Evolutionary conservation across 2,329 filamentous ascomycete genomes (phyloP).

Genomic region (Chaetomiaceae sp.): DNA sequence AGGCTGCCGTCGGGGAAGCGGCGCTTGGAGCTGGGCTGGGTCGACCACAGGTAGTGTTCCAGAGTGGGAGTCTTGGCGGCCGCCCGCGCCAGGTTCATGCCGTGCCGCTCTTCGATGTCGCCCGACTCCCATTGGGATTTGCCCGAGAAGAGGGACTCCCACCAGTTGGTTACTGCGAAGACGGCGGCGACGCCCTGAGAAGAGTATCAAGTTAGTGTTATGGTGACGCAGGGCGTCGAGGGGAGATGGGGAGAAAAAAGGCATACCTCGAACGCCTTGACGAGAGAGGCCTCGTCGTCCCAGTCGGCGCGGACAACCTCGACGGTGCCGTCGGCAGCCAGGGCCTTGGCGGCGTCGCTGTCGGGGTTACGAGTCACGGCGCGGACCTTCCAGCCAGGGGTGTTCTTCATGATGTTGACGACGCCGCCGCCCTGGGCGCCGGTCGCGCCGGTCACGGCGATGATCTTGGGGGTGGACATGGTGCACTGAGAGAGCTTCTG

Average conservation of each 20-base stretch:
- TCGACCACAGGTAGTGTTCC: conserved; percentile 7
- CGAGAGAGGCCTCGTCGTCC: not conserved
- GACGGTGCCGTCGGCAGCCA: not conserved
- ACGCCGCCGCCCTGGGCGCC: conserved; percentile 4
- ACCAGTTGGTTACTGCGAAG: conserved; percentile 7
- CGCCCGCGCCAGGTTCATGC: conserved; percentile 8
- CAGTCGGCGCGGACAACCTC: conserved; percentile 5
- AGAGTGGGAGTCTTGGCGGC: not conserved
- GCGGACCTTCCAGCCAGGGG: conserved; percentile 1
- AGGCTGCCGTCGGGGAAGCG: not conserved
- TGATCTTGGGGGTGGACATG: conserved; percentile 6
- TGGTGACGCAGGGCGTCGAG: no score
- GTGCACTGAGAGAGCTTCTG: not conserved
- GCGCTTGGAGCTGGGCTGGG: not conserved
- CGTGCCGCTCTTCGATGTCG: conserved; percentile 5
- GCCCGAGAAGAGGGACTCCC: conserved; percentile 6
- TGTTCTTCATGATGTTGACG: conserved; percentile 2
- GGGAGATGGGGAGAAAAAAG: not conserved
- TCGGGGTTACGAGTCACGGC: conserved; percentile 5
- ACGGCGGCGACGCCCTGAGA: not conserved
- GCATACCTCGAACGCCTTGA: not conserved
- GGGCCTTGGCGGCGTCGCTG: not conserved
- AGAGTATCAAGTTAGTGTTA: not conserved
- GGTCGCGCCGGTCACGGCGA: conserved; percentile 1
- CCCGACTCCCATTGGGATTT: conserved; percentile 5